Percentiles rank a stretch among this genome's conserved stretches.
Conservation (phyloP, 192 early-diverging fungal species). For the Geranomyces michiganensis region DNA sequence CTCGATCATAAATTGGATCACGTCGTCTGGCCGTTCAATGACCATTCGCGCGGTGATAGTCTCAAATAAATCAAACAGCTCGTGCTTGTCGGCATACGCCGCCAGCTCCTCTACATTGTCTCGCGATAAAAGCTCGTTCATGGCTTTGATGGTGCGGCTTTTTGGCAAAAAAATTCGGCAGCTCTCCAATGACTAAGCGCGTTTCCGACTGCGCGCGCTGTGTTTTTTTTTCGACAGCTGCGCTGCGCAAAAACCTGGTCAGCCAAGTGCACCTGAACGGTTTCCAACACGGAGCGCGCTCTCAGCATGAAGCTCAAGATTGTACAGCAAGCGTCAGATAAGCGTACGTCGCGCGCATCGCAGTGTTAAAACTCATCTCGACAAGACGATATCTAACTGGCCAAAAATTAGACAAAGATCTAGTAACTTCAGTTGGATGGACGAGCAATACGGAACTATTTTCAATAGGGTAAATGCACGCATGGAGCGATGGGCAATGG, state of each 20-base stretch:
- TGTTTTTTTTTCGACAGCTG: too few relatives aligned
- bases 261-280: too few relatives aligned
- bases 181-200: too few relatives aligned
- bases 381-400: neutral
- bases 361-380: neutral
- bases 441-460: conserved; percentile 60
- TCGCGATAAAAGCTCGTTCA: conserved; percentile 42
- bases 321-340: conserved; percentile 34
- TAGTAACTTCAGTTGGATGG: conserved; percentile 60
- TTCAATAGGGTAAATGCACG: conserved; percentile 49
- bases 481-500: neutral
- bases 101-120: conserved; percentile 45
- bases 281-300: too few relatives aligned
- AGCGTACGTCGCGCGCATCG: conserved; percentile 35
- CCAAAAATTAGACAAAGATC: conserved; percentile 48
- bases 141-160: neutral
- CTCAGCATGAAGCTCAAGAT: conserved; percentile 48
- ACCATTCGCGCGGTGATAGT: conserved; percentile 41
- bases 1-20: conserved; percentile 55
- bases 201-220: too few relatives aligned
- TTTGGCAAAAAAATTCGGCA: too few relatives aligned
- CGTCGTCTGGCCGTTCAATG: conserved; percentile 50
- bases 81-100: conserved; percentile 57
- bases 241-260: too few relatives aligned
- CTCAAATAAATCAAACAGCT: conserved; percentile 57